phyloP scores from a whole-genome alignment of 768 basidiomycete genomes.

The Amanita fuliginea region DNA sequence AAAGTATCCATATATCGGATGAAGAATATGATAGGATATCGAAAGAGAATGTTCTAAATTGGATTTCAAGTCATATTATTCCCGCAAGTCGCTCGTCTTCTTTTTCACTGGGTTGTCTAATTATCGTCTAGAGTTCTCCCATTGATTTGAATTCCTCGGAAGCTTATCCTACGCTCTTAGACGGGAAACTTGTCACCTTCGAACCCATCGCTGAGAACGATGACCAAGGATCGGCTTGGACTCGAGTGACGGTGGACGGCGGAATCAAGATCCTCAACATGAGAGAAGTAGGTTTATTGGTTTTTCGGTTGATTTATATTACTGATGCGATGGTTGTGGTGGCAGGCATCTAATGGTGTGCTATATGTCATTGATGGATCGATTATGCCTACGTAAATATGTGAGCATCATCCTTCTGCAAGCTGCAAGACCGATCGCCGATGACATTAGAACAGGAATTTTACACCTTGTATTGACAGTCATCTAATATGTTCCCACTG shows the following conservation, averaged over 20 bases:
- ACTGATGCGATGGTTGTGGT: neutral
- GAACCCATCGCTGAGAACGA: conserved; percentile 23
- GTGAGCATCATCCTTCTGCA: no score
- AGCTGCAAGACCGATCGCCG: neutral
- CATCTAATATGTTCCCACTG: neutral
- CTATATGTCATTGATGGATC: conserved; percentile 50
- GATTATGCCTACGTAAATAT: conserved; percentile 13
- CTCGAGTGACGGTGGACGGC: conserved; percentile 42
- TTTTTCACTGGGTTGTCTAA: neutral
- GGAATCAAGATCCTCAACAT: conserved; percentile 42
- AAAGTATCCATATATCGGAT: conserved; percentile 49
- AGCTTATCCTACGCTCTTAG: conserved; percentile 45
- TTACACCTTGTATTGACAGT: neutral
- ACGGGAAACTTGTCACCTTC: conserved; percentile 49
- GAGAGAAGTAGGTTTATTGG: conserved; percentile 40
- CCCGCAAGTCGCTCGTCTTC: conserved; percentile 40
- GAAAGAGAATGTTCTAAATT: conserved; percentile 61
- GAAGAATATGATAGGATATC: conserved; percentile 51
- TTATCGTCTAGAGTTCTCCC: conserved; percentile 28
- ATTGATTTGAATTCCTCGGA: conserved; percentile 32
- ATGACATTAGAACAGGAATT: neutral
- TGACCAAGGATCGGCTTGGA: conserved; percentile 40
- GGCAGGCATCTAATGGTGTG: conserved; percentile 32
- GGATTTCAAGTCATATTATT: conserved; percentile 78
- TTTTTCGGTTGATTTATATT: neutral